Base-by-base conservation (phyloP, 768 basidiomycete species). In the Tephrocybe sp. region DNA sequence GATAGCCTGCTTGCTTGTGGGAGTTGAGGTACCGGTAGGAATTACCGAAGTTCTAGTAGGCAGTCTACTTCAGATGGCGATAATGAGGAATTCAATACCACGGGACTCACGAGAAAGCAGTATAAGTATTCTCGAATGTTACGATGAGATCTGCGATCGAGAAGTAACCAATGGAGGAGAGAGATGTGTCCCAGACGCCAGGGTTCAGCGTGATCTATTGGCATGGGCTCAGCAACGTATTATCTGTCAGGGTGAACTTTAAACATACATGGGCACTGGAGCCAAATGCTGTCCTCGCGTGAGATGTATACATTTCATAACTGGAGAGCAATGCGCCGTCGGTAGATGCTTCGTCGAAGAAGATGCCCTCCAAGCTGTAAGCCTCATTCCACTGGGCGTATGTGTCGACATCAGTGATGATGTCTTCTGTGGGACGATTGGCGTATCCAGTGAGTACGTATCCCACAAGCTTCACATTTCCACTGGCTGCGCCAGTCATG, bases 321-420 rank as follows among this genome's bases (percentile, higher is more conserved):
- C 39, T 53, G 1, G 53, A 27, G 8, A 70, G 23, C n/a, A 58
- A 42, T 3, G 21, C 31, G 9, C 49, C 44, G 15, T 47, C 47
- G 2, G 57, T 58, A 6, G 56, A 44, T 3, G 61, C 65, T 50
- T 72, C 61, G 40, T 72, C 69, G 54, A 70, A 69, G 53, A 71
- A 71, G 16, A 72, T 67, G 1, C 70, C 69, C 16, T 64, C 57
- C 0, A 57, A 60, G 9, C 57, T 46, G 49, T 70, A 72, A 1
- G 63, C 46, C 9, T 54, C 45, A 0, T 48, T 45, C 70, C 70
- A 72, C 1, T 52, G 47, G 4, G 49, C 53, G 42, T 71, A 72
- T 5, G 64, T 67, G 23, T 60, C 36, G 29, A 71, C 57, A 24
- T 70, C 68, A 5, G 53, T 37, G 13, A 19, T 53, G 10, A 72